These are phyloP conservation scores for Tulasnella sp. DNA, from an alignment of 768 basidiomycete species.

Conservation along the genomic window DNA sequence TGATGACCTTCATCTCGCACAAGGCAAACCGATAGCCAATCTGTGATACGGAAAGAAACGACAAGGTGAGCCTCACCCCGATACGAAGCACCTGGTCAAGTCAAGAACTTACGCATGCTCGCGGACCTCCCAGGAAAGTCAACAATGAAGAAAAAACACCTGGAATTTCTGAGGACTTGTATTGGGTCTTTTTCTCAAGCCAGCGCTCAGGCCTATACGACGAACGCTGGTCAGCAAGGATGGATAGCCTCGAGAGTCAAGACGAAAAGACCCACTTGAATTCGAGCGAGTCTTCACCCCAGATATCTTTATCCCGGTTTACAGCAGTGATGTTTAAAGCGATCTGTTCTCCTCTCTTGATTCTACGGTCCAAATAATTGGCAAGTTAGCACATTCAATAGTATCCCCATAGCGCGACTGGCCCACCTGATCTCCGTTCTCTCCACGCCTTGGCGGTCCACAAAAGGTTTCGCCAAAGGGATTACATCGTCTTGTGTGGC, in stretches of 20 bases:
- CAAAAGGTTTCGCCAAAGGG: constrained; percentile 49
- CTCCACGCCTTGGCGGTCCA: constrained; percentile 45
- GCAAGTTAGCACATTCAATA: not conserved
- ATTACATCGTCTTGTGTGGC: constrained; percentile 54
- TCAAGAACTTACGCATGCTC: constrained; percentile 44
- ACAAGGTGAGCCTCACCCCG: not conserved
- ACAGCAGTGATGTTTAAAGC: constrained; percentile 14
- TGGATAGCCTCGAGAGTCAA: constrained; percentile 48
- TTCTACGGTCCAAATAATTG: not conserved
- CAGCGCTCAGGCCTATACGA: constrained; percentile 59
- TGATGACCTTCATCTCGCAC: constrained; percentile 41
- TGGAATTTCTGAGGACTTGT: constrained; percentile 47
- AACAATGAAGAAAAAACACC: constrained; percentile 59
- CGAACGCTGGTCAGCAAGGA: not conserved
- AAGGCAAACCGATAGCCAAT: constrained; percentile 28
- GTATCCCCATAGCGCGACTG: constrained; percentile 1
- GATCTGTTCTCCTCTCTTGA: constrained; percentile 27
- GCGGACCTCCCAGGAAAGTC: constrained; percentile 62
- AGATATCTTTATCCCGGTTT: constrained; percentile 29
- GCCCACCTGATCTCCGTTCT: constrained; percentile 44
- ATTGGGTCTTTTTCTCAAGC: constrained; percentile 44
- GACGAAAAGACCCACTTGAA: constrained; percentile 32
- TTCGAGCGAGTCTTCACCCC: constrained; percentile 32
- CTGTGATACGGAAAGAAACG: not conserved
- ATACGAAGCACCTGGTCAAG: constrained; percentile 41